Evolutionary conservation across 225 moss, liverwort and hornwort genomes (phyloP).

Genomic region (Marchantia paleacea): DNA sequence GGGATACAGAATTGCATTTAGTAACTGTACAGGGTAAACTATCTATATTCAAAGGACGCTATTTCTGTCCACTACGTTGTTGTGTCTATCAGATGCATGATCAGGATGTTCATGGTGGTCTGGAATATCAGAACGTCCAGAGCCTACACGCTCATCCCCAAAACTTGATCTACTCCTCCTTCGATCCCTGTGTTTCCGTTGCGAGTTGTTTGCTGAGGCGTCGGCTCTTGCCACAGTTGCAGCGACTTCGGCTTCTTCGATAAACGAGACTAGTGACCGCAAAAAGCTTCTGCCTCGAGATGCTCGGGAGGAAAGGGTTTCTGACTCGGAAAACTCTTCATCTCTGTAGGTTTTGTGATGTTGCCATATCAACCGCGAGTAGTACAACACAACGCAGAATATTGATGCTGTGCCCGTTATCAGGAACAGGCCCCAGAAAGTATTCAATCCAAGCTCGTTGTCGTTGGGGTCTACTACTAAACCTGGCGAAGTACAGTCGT

Average conservation of each 20-base stretch:
- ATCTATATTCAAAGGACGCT: not conserved
- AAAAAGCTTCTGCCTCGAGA: slow-evolving; percentile 61
- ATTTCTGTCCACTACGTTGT: not conserved
- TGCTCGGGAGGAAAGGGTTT: slow-evolving; percentile 42
- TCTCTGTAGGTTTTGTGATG: slow-evolving; percentile 48
- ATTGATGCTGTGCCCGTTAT: slow-evolving; percentile 74
- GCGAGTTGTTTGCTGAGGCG: slow-evolving; percentile 13
- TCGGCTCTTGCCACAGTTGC: slow-evolving; percentile 20
- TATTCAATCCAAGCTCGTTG: slow-evolving; percentile 58
- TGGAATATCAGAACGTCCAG: slow-evolving; percentile 18
- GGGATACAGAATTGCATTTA: not conserved
- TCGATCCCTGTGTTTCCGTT: slow-evolving; percentile 13
- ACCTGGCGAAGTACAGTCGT: slow-evolving; percentile 47
- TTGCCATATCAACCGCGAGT: slow-evolving; percentile 59
- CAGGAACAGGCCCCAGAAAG: slow-evolving; percentile 92
- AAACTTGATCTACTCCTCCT: slow-evolving; percentile 25
- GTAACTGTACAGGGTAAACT: slow-evolving; percentile 11
- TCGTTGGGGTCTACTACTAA: slow-evolving; percentile 29
- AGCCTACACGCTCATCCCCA: slow-evolving; percentile 10
- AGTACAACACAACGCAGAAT: slow-evolving; percentile 68
- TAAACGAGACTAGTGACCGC: slow-evolving; percentile 66
- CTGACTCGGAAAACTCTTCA: slow-evolving; percentile 21
- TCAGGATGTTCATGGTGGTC: slow-evolving; percentile 9
- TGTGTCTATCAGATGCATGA: slow-evolving; percentile 5
- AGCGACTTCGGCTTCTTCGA: slow-evolving; percentile 69